phyloP scores from a whole-genome alignment of 2,329 filamentous ascomycete species.

The Tolypocladium nubicola region DNA sequence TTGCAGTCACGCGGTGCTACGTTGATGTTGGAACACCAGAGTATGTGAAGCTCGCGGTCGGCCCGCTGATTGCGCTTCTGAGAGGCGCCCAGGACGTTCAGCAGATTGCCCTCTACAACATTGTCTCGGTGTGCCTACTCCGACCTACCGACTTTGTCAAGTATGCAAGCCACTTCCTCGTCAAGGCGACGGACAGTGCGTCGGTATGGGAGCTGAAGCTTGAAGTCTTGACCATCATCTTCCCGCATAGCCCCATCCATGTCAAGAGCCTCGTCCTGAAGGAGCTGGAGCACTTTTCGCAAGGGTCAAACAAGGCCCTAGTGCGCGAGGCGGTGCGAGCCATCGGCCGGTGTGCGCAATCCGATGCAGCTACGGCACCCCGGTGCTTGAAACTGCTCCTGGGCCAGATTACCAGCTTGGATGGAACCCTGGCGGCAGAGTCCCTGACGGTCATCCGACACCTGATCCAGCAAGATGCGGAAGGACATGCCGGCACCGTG shows the following conservation, averaged over 20 bases:
- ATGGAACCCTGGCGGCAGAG: constrained; percentile 82
- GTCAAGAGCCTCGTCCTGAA: constrained; percentile 80
- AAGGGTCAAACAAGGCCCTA: constrained; percentile 59
- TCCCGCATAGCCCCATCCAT: constrained; percentile 66
- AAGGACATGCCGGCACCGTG: constrained; percentile 73
- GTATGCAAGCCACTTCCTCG: constrained; percentile 81
- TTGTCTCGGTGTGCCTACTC: constrained; percentile 79
- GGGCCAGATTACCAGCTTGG: constrained; percentile 77
- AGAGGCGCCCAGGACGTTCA: constrained; percentile 80
- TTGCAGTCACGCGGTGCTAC: constrained; percentile 78
- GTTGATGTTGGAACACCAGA: constrained; percentile 71
- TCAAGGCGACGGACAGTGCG: constrained; percentile 67
- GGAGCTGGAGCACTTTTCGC: constrained; percentile 88
- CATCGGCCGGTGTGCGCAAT: constrained; percentile 87
- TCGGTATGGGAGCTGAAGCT: constrained; percentile 87
- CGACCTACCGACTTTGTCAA: constrained; percentile 73
- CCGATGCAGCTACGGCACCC: constrained; percentile 56
- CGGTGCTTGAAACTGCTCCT: constrained; percentile 77
- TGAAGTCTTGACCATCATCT: constrained; percentile 82
- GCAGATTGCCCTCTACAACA: constrained; percentile 84
- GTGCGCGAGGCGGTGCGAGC: constrained; percentile 85
- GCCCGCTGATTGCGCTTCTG: constrained; percentile 76
- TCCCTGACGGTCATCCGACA: constrained; percentile 91
- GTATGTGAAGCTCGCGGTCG: constrained; percentile 65
- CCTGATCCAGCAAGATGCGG: constrained; percentile 83